Evolutionary conservation across 2,329 filamentous ascomycete species (phyloP), one percentile per base, ranked within the genome.

Genomic region (Colletotrichum falcatum): DNA sequence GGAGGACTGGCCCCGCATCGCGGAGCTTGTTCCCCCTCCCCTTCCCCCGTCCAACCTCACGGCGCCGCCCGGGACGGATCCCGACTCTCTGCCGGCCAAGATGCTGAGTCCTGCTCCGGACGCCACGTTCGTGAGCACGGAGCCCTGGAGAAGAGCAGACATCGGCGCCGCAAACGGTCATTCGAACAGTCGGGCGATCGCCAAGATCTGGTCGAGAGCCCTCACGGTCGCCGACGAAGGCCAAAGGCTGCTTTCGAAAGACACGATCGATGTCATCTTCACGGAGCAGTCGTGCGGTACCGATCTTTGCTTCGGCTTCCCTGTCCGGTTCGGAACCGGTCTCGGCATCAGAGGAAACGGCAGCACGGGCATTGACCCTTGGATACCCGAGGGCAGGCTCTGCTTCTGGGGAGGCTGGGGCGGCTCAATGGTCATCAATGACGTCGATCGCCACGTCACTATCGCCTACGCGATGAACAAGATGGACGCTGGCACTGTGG

Each of bases 401-500:
- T 74, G 74, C 54, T 84, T 79, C 65, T 85, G 84, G 83, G 78
- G 79, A 30, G 84, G 84, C 0, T 85, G 80, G 79, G 84, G 84
- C 14, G 84, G 84, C 0, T 84, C 83, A 0, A 65, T 83, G 1
- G 72, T 78, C 4, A 69, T 85, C 35, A 82, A 85, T 78, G 84
- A 86, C 72, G 48, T 80, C 6, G 81, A 84, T 39, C 74, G 79
- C 2, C 74, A 77, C 20, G 74, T 85, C 68, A 85, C 84, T 0
- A 79, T 86, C 37, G 74, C 76, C 0, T 86, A 86, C 75, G 75
- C 77, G 2, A 85, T 86, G 83, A 85, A 85, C 68, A 82, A 79
- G 64, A 84, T 85, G 82, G 30, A 56, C 0, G n/a, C 20, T 3
- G 65, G 65, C 8, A 5, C 37, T 1, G 53, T 53, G 7, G 68